These are phyloP conservation scores for Penicillium verrucosum DNA, from an alignment of 2,329 filamentous ascomycete species.

Conservation along the genomic window DNA sequence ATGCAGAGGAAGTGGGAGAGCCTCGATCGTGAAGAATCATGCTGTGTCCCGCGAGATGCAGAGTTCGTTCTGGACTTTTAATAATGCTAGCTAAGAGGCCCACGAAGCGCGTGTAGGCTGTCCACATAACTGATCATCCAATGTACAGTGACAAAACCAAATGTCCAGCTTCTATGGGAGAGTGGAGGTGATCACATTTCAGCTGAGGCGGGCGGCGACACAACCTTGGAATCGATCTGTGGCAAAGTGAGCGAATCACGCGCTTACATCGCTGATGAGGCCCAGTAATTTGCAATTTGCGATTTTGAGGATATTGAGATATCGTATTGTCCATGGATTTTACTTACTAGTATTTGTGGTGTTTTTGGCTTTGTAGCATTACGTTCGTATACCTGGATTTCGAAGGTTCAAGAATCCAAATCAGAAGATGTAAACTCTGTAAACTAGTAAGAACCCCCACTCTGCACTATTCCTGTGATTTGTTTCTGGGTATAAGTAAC, in stretches of 20 bases:
- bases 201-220: neutral
- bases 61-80: neutral
- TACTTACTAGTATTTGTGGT: neutral
- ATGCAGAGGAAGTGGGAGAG: neutral
- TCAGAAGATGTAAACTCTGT: neutral
- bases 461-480: neutral
- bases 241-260: neutral
- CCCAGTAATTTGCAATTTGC: neutral
- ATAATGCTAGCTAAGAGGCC: neutral
- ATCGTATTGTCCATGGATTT: neutral
- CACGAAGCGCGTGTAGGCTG: neutral
- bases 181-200: slow-evolving; percentile 7
- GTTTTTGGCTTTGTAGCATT: neutral
- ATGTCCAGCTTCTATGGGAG: neutral
- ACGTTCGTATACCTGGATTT: neutral
- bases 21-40: slow-evolving; percentile 1
- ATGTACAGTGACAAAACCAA: neutral
- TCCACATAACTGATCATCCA: neutral
- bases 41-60: neutral
- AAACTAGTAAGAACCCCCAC: neutral
- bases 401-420: neutral
- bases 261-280: neutral
- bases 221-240: neutral
- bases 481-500: neutral
- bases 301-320: neutral